A percentile compares a stretch with the other conserved stretches of the same genome.
Conservation (phyloP, 331 rosid species). For the Malus hybrid region DNA sequence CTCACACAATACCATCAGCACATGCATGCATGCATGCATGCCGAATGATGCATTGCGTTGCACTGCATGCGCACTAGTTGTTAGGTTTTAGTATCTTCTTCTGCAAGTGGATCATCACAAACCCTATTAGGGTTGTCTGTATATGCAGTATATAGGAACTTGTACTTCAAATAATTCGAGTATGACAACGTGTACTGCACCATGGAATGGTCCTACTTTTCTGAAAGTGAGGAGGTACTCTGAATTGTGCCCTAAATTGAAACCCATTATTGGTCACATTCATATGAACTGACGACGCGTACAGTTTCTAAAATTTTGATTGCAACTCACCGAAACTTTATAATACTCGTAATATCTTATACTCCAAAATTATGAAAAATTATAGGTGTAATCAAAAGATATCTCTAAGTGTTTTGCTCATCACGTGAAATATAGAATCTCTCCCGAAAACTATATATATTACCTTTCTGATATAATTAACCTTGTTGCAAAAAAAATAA, state of each 20-base stretch:
- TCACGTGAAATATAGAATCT: background rate
- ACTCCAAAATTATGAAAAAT: background rate
- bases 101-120: background rate
- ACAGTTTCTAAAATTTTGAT: background rate
- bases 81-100: background rate
- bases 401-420: background rate
- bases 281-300: background rate
- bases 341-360: too few species aligned
- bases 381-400: too few species aligned
- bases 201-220: background rate
- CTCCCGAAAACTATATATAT: background rate
- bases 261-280: background rate
- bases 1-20: too few species aligned
- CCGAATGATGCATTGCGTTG: too few species aligned
- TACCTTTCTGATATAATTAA: background rate
- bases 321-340: background rate
- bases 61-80: background rate
- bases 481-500: too few species aligned
- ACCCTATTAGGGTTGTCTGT: background rate
- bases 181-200: slow-evolving; percentile 1
- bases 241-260: background rate
- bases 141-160: background rate
- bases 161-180: slow-evolving; percentile 13
- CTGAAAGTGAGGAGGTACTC: background rate
- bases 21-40: too few species aligned